These are phyloP conservation scores for Paramecium octaurelia DNA, from an alignment of 73 alveolate species.

Conservation along the genomic window DNA sequence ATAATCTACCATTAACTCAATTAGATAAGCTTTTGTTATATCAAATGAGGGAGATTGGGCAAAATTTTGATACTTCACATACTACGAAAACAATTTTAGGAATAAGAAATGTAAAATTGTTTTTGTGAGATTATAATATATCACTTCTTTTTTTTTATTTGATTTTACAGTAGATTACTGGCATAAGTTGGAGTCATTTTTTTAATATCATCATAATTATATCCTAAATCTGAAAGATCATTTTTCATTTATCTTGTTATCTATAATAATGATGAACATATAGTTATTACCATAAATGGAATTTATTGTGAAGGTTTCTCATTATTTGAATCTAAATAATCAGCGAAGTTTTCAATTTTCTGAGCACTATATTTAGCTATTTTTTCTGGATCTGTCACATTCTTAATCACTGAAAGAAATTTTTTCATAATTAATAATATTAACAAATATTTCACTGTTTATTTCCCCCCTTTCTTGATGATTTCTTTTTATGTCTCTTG, in stretches of 20 bases:
- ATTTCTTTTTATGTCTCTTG: conserved; percentile 17
- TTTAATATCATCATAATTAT: not conserved
- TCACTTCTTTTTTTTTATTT: not conserved
- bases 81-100: not conserved
- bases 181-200: conserved; percentile 18
- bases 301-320: not conserved
- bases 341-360: not conserved
- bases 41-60: not conserved
- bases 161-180: not conserved
- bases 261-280: not conserved
- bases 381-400: not conserved
- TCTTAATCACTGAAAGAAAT: not conserved
- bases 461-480: conserved; percentile 26
- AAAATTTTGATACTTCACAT: not conserved
- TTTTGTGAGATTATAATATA: not conserved
- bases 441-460: conserved; percentile 1
- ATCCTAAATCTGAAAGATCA: not conserved
- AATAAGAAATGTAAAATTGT: not conserved
- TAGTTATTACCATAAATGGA: not conserved
- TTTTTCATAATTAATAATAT: conserved; percentile 1
- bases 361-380: not conserved
- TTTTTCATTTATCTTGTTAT: not conserved
- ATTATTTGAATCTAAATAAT: not conserved
- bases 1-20: no score
- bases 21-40: no score